Percentiles rank a stretch among this genome's conserved stretches.
Evolutionary conservation across 2,329 filamentous ascomycete genomes (phyloP).

Genomic region (Botrytis tulipae): DNA sequence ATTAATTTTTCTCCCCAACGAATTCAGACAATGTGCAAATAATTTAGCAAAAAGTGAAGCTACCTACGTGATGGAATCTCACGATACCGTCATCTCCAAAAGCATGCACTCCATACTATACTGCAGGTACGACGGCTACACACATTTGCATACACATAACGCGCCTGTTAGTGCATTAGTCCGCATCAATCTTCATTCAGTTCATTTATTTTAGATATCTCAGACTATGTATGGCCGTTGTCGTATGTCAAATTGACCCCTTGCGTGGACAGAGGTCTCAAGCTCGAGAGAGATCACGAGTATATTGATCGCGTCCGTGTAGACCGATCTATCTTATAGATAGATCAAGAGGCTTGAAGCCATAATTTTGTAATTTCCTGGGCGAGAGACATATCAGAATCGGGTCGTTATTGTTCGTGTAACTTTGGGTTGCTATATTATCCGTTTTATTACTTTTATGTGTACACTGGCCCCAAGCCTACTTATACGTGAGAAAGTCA

Average conservation of each 20-base stretch:
- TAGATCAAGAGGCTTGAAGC: neutral
- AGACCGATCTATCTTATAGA: neutral
- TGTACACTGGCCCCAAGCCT: neutral
- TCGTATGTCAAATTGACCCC: neutral
- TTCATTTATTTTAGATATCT: neutral
- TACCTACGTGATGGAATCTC: neutral
- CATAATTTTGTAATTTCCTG: neutral
- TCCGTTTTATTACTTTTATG: neutral
- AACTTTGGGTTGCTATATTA: neutral
- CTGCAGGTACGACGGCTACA: conserved; percentile 16
- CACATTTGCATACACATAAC: neutral
- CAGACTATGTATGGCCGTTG: conserved; percentile 12
- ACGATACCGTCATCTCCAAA: neutral
- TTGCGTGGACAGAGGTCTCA: conserved; percentile 6
- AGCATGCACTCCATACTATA: conserved; percentile 4
- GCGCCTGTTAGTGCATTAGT: neutral
- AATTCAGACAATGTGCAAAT: neutral
- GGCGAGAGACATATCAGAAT: neutral
- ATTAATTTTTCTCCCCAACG: neutral
- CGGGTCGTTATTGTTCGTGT: neutral
- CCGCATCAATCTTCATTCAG: neutral
- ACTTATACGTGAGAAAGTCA: neutral
- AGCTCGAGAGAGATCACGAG: neutral
- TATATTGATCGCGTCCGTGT: neutral
- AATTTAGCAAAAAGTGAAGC: neutral